Percentiles rank a stretch among this genome's conserved stretches.
These are phyloP conservation scores for Termitomyces sp. DNA, from an alignment of 768 basidiomycete species.

Conservation along the genomic window DNA sequence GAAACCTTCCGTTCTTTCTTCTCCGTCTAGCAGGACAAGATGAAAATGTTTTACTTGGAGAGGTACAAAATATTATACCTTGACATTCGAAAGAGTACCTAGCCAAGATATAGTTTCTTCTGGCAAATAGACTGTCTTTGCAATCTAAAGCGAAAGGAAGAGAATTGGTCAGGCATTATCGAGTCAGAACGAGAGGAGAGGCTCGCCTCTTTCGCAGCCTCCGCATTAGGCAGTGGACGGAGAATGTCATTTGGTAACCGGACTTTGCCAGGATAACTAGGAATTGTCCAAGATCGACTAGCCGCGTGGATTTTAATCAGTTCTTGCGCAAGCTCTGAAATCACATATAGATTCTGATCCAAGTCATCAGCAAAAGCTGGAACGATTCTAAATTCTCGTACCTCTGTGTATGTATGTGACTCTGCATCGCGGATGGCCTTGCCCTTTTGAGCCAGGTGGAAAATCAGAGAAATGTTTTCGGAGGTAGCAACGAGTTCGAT, in stretches of 20 bases:
- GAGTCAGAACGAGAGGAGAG: not conserved
- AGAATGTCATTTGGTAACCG: slow-evolving; percentile 83
- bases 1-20: slow-evolving; percentile 49
- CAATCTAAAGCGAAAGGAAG: slow-evolving; percentile 54
- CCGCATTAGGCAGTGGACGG: slow-evolving; percentile 61
- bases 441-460: slow-evolving; percentile 73
- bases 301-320: slow-evolving; percentile 73
- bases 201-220: slow-evolving; percentile 61
- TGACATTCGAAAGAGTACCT: slow-evolving; percentile 43
- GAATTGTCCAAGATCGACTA: slow-evolving; percentile 68
- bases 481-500: slow-evolving; percentile 70
- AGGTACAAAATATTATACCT: slow-evolving; percentile 22
- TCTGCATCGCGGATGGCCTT: slow-evolving; percentile 87
- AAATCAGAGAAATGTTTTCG: slow-evolving; percentile 86
- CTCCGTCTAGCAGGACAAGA: slow-evolving; percentile 26
- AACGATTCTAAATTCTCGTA: slow-evolving; percentile 27
- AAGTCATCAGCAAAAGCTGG: not conserved
- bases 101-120: slow-evolving; percentile 60
- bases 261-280: slow-evolving; percentile 79
- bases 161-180: not conserved
- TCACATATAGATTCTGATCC: slow-evolving; percentile 77
- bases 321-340: slow-evolving; percentile 88
- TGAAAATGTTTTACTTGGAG: slow-evolving; percentile 5
- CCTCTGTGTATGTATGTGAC: slow-evolving; percentile 68
- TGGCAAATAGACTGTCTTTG: slow-evolving; percentile 67